Evolutionary conservation across 441 rosid species (phyloP), one percentile per base, ranked within the genome.

Genomic region (Gossypium schwendimanii): DNA sequence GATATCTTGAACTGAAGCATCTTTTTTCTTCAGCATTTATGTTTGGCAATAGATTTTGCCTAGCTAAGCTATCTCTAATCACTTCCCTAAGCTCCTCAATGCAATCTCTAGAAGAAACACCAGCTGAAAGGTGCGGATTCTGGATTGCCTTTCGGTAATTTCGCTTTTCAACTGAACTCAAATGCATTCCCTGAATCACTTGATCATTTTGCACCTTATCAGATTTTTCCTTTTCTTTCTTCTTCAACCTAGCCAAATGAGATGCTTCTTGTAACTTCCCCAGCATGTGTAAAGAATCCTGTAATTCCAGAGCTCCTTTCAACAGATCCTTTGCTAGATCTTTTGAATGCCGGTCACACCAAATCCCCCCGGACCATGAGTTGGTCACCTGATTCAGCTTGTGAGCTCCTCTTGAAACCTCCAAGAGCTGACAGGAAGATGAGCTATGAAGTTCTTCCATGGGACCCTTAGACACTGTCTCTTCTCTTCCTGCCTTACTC

Each of bases 261-360:
- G 90, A 86, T 57, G 89, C 88, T 70, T 86, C 97, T 82, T 91
- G 99, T 78, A 94, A 73, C 78, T 84, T 89, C 53, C 85, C 89
- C 21, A 92, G 85, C 97, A 89, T 81, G 74, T 75, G 79, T 80
- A 92, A 70, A 52, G 97, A 94, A 78, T 94, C 97, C 74, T 94
- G 95, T 76, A 92, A 84, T 76, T 91, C 94, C 70, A 90, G 88
- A 54, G 97, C 95, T 66, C 97, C 98, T 81, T 88, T 83, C 76
- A 92, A 69, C 87, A 92, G 73, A 71, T 87, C 92, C 69, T 86
- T 89, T 0, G 97, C 94, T 20, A 89, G 78, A 73, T 86, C 92
- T 74, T 84, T 88, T 26, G 89, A 82, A 62, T 67, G 84, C 8
- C 79, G 79, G 14, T 86, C 90, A 36, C 59, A 70, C 58, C 76